Base-by-base conservation (phyloP, 805 yeast species). In the Lipomyces kockii region DNA sequence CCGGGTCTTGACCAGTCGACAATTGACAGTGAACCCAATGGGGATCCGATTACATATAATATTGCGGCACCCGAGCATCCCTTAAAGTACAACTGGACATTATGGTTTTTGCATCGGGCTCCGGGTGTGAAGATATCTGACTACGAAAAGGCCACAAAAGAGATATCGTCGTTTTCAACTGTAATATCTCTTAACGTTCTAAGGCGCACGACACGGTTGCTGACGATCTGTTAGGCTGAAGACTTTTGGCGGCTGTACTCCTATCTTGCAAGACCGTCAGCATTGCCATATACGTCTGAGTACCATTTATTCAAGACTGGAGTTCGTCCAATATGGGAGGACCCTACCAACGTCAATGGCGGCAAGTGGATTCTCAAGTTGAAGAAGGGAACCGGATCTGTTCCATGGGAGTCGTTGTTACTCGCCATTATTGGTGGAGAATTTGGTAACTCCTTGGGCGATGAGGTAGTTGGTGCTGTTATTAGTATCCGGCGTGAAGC, bases 311-410 rank as follows among this genome's bases (percentile, higher is more conserved):
- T 94, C 84, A 90, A 93, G 82, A 90, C 90, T 78, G 97, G 92
- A 65, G 88, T 95, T 76, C 90, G 91, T 80, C 99, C 99, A 66
- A 97, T 95, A 84, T 94, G 99, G 99, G 99, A 94, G 84, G 98
- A 94, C 80, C 84, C 83, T 63, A 85, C 86, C 71, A 95, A 95
- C 80, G 80, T 91, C 68, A 84, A 88, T 74, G 99, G 99, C 78
- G 99, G 98, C 76, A 92, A 91, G 82, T 95, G 97, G 97, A 84
- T 89, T 58, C 89, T 86, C 81, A 87, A 85, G 80, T 86, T 89
- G 80, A 88, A 84, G 79, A 83, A 86, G 69, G 89, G 85, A 70
- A 78, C 53, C 12, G 62, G 68, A 11, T 43, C 65, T 4, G 34
- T 20, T 57, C 54, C 64, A 43, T 77, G 79, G 79, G 80, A 77